phyloP scores from a whole-genome alignment of 805 yeast species.

The Metschnikowia continentalis region DNA sequence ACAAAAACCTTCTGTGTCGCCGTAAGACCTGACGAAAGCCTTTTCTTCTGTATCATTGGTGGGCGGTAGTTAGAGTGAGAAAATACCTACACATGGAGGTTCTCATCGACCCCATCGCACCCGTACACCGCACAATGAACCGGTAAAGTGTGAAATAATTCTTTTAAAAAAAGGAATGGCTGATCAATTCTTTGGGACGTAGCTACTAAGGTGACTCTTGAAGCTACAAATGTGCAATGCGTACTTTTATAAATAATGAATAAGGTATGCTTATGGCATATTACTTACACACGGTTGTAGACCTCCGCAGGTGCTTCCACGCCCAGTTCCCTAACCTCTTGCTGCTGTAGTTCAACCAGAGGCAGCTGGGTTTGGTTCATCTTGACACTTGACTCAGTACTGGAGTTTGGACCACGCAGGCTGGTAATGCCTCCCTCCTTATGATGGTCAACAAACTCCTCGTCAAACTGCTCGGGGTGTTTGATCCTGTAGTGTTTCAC shows the following conservation, averaged over 20 bases:
- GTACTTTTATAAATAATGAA: not conserved
- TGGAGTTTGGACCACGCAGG: not conserved
- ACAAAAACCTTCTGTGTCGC: conserved; percentile 90
- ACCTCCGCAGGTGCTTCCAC: not conserved
- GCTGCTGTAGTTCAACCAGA: not conserved
- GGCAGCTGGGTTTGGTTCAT: not conserved
- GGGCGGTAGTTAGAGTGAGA: not conserved
- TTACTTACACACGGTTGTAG: not conserved
- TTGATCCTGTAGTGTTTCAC: conserved; percentile 27
- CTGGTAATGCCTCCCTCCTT: not conserved
- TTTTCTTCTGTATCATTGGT: conserved; percentile 24
- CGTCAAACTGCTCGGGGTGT: conserved; percentile 26
- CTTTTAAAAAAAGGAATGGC: not conserved
- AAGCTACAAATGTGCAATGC: not conserved
- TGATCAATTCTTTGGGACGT: not conserved
- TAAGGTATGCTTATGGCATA: not conserved
- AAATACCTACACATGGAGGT: not conserved
- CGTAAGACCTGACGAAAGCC: conserved; percentile 42
- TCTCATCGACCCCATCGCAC: conserved; percentile 2
- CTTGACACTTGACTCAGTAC: not conserved
- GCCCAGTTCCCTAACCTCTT: too few species aligned
- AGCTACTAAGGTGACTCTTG: not conserved
- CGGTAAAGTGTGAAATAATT: not conserved
- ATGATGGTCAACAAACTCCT: conserved; percentile 20
- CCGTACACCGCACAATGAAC: conserved; percentile 1